Evolutionary conservation across 164 flowering plant genomes (phyloP).

Genomic region (Aristolochia californica): DNA sequence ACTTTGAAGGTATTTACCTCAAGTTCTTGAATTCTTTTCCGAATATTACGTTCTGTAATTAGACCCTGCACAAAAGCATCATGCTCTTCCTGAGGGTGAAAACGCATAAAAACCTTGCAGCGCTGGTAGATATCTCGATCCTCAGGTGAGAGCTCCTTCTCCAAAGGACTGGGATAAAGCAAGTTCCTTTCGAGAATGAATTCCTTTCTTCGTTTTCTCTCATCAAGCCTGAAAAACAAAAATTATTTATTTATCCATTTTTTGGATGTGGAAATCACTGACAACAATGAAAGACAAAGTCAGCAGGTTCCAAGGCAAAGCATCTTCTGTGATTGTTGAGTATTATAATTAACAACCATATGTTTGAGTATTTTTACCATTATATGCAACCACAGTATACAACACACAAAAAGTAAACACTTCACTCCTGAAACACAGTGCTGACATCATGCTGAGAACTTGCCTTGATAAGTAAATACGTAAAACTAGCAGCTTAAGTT

Average conservation of each 20-base stretch:
- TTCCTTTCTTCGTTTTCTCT: conserved; percentile 88
- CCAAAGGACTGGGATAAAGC: conserved; percentile 63
- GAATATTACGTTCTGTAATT: conserved; percentile 58
- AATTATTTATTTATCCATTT: no score
- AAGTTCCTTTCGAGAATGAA: conserved; percentile 79
- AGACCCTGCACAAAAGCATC: conserved; percentile 48
- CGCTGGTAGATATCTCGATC: conserved; percentile 61
- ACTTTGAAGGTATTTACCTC: conserved; percentile 36
- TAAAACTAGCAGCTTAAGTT: conserved; percentile 68
- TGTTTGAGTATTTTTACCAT: neutral
- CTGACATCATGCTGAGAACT: neutral
- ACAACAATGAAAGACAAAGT: neutral
- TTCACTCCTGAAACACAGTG: neutral
- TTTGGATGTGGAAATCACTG: no score
- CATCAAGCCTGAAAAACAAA: conserved; percentile 60
- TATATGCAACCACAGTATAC: neutral
- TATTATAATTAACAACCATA: neutral
- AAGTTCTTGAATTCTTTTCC: conserved; percentile 67
- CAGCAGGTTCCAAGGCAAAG: no score
- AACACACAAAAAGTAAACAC: no score
- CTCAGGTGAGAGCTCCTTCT: conserved; percentile 55
- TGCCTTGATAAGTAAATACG: conserved; percentile 71
- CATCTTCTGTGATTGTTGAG: neutral
- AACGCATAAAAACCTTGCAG: conserved; percentile 78
- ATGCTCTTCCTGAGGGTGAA: conserved; percentile 73